Conservation (phyloP, 2,329 filamentous ascomycete genomes). For the Pyricularia grisea region DNA sequence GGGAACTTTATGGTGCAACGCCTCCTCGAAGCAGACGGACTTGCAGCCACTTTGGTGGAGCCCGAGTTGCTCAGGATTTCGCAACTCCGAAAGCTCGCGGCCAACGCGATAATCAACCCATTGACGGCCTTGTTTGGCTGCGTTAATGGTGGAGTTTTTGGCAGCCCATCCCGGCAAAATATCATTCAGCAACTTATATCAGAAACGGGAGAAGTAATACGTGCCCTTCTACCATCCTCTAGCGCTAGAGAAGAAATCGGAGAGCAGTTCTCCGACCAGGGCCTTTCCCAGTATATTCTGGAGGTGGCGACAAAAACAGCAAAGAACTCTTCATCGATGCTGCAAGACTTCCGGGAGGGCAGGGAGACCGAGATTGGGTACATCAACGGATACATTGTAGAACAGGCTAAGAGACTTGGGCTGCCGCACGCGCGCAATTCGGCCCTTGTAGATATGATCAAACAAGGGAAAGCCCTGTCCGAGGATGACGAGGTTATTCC, state of each 20-base stretch:
- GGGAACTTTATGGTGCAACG: background rate
- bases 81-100: slow-evolving; percentile 78
- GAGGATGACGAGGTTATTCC: slow-evolving; percentile 5
- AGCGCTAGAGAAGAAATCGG: background rate
- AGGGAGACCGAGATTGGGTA: slow-evolving; percentile 46
- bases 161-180: slow-evolving; percentile 28
- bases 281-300: background rate
- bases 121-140: slow-evolving; percentile 71
- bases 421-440: background rate
- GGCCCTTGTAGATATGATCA: background rate
- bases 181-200: slow-evolving; percentile 39
- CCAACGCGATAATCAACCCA: slow-evolving; percentile 76
- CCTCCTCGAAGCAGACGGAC: slow-evolving; percentile 1
- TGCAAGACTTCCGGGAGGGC: slow-evolving; percentile 45
- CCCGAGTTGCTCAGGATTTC: background rate
- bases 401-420: background rate
- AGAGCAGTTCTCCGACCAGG: background rate
- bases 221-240: slow-evolving; percentile 23
- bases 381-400: slow-evolving; percentile 37
- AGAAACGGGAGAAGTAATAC: slow-evolving; percentile 33
- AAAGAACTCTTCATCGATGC: slow-evolving; percentile 52
- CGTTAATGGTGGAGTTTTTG: slow-evolving; percentile 69
- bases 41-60: background rate
- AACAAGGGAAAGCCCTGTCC: background rate
- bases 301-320: slow-evolving; percentile 33